Conservation (phyloP, 2,329 filamentous ascomycete species). For the Phyllachora maydis region DNA sequence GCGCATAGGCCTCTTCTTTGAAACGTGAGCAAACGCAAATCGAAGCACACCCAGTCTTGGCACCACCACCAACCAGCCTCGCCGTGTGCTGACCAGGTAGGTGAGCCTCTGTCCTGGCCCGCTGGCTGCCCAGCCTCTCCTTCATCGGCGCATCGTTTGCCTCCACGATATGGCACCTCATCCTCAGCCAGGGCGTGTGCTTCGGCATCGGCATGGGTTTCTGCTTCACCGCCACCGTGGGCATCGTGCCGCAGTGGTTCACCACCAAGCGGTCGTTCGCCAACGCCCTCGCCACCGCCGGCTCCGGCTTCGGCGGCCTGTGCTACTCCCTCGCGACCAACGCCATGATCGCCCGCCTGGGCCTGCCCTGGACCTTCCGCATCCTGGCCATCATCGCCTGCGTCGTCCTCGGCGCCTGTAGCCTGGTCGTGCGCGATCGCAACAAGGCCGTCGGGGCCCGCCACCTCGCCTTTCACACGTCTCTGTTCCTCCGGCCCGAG, state of each 20-base stretch:
- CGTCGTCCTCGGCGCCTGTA: constrained; percentile 40
- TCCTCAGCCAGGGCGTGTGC: constrained; percentile 52
- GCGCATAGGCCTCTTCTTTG: constrained; percentile 40
- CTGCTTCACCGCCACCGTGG: constrained; percentile 47
- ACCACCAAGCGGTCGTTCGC: constrained; percentile 44
- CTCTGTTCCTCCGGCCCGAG: constrained; percentile 37
- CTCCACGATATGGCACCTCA: constrained; percentile 50
- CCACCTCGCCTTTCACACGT: constrained; percentile 43
- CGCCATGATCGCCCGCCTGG: constrained; percentile 43
- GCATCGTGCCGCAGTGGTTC: constrained; percentile 58
- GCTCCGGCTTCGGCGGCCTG: constrained; percentile 55
- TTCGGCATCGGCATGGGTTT: constrained; percentile 69
- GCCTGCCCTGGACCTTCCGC: constrained; percentile 46
- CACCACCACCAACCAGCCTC: no score
- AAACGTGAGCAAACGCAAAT: constrained; percentile 21
- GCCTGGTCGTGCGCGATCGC: constrained; percentile 45
- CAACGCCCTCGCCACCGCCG: constrained; percentile 46
- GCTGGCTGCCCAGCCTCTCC: constrained; percentile 27
- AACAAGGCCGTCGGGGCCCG: constrained; percentile 50
- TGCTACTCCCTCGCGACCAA: constrained; percentile 46
- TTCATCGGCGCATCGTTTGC: constrained; percentile 55
- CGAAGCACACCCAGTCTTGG: no score
- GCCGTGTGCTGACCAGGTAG: constrained; percentile 1
- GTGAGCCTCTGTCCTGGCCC: not conserved
- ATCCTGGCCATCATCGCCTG: constrained; percentile 42